A percentile compares a stretch with the other conserved stretches of the same genome.
Evolutionary conservation across 2,329 filamentous ascomycete species (phyloP).

Genomic region (Epichloe uncinata): DNA sequence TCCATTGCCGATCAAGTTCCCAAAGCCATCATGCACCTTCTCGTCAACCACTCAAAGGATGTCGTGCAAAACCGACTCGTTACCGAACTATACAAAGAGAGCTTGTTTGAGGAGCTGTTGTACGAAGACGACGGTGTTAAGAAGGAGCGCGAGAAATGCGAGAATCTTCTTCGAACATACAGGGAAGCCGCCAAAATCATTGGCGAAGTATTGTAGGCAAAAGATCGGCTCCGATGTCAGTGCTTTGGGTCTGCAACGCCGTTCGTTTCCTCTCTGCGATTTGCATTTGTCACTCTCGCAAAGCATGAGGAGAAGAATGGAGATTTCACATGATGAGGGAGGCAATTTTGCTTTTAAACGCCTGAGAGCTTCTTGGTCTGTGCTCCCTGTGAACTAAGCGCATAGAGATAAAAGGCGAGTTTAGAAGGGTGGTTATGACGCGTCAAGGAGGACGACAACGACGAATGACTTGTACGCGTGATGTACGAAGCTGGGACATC

Average conservation of each 20-base stretch:
- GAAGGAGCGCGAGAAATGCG: slow-evolving; percentile 96
- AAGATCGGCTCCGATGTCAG: too few relatives aligned
- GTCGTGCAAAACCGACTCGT: slow-evolving; percentile 95
- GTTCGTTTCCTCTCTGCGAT: too few relatives aligned
- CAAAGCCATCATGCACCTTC: slow-evolving; percentile 96
- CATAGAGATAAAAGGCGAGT: neutral
- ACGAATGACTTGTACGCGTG: neutral
- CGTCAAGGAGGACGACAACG: neutral
- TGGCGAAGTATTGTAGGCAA: slow-evolving; percentile 68
- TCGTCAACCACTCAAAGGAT: slow-evolving; percentile 97
- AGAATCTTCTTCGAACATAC: slow-evolving; percentile 89
- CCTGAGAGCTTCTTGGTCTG: neutral
- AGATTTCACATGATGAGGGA: too few relatives aligned
- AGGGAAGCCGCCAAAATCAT: slow-evolving; percentile 97
- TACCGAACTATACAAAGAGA: slow-evolving; percentile 87
- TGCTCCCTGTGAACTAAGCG: neutral
- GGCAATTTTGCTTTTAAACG: too few relatives aligned
- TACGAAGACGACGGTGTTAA: slow-evolving; percentile 98
- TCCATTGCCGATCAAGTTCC: slow-evolving; percentile 98
- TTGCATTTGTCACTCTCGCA: too few relatives aligned
- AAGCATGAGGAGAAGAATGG: too few relatives aligned
- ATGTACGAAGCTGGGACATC: neutral
- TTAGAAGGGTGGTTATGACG: neutral
- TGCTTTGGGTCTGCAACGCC: too few relatives aligned
- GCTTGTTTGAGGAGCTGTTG: slow-evolving; percentile 78